Base-by-base conservation (phyloP, 306 rosid species). In the Rubus parviflorus region DNA sequence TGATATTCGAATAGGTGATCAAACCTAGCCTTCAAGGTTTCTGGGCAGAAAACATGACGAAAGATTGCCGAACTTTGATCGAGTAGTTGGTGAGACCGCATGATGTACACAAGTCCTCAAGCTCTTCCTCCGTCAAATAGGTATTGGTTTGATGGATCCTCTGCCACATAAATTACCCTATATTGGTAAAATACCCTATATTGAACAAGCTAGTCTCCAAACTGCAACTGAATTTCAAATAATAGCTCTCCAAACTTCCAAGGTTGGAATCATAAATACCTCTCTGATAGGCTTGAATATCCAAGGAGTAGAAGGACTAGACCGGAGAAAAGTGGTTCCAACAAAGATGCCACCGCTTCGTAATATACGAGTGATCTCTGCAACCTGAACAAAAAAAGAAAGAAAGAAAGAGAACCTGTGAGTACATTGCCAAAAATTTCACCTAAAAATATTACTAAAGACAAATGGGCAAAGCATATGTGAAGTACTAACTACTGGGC, bases 281-380 rank as follows among this genome's bases (percentile, higher is more conserved):
- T 83, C 84, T 81, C 91, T 84, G n/a, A 86, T 52, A 78, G 80
- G 77, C 75, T 88, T 87, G 37, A 84, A 0, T 74, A 90, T 45
- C 90, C 78, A 62, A 40, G 94, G 92, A 72, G 89, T 90, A 71
- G 89, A 90, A 20, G 92, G 78, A 81, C 82, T 86, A 75, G 87
- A 86, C 38, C 92, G 92, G 84, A 91, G 85, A 82, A 93, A 93
- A 62, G 98, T 90, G 75, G 93, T 89, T 80, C 98, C 98, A 7
- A 90, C 98, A 79, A 93, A 91, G 72, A 85, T 66, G 41, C 97
- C 98, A 68, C 97, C 97, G 67, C 93, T 90, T 82, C 87, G 84
- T 58, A 93, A 81, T 76, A 89, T 75, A 37, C 96, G 90, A 77
- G 90, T 90, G 86, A 89, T 89, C 75, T 90, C 94, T 51, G 96